Evolutionary conservation across 2,329 filamentous ascomycete genomes (phyloP).

Genomic region (Leptoxyphium fumago): DNA sequence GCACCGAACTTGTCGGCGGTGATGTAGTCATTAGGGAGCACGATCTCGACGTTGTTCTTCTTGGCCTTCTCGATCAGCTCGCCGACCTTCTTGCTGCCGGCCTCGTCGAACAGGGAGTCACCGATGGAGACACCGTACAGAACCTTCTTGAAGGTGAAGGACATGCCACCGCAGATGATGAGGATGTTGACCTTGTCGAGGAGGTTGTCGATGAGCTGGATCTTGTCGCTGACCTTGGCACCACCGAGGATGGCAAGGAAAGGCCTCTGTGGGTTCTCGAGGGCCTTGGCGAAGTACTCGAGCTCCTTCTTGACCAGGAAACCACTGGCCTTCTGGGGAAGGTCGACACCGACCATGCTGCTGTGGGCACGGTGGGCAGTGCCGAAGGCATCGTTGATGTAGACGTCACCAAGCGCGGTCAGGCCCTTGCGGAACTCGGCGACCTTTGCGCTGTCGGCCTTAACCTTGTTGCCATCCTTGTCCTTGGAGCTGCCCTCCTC

Average conservation of each 20-base stretch:
- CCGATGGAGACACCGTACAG: conserved; percentile 81
- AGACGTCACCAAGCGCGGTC: conserved; percentile 88
- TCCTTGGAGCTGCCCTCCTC: conserved; percentile 96
- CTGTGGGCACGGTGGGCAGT: conserved; percentile 97
- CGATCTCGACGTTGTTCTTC: conserved; percentile 88
- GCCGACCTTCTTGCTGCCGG: conserved; percentile 78
- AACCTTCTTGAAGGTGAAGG: conserved; percentile 99
- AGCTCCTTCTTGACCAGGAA: conserved; percentile 99
- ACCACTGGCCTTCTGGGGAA: conserved; percentile 91
- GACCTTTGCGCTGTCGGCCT: conserved; percentile 88
- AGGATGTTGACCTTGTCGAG: conserved; percentile 95
- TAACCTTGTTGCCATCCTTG: conserved; percentile 87
- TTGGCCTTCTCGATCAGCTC: conserved; percentile 89
- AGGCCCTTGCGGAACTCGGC: conserved; percentile 88
- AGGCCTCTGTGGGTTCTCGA: conserved; percentile 82
- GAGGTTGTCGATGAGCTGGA: conserved; percentile 97
- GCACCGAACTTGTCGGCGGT: conserved; percentile 89
- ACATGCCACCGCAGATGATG: conserved; percentile 95
- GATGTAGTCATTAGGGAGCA: conserved; percentile 88
- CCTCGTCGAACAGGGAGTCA: conserved; percentile 82
- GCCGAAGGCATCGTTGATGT: conserved; percentile 97
- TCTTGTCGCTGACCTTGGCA: conserved; percentile 98
- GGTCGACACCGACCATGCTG: conserved; percentile 94
- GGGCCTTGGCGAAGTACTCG: conserved; percentile 95
- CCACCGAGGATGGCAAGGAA: conserved; percentile 98